A percentile compares a stretch with the other conserved stretches of the same genome.
phyloP scores from a whole-genome alignment of 176 grass and related monocot genomes.

The Luzula sylvatica region DNA sequence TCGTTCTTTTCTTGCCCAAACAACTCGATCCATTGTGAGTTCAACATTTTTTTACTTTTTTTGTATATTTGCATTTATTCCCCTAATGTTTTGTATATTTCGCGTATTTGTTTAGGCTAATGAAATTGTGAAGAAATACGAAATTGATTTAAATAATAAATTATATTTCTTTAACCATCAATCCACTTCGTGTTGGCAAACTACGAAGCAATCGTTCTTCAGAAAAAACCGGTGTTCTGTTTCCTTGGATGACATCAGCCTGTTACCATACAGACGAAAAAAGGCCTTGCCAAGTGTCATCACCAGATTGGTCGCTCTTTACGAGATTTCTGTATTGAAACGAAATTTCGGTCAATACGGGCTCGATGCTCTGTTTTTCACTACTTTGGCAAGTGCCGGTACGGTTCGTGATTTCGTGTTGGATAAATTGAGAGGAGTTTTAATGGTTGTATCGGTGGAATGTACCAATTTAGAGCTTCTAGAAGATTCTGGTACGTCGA shows the following conservation, averaged over 20 bases:
- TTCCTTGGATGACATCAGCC: slow-evolving; percentile 32
- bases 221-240: slow-evolving; percentile 33
- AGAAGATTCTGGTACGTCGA: slow-evolving; percentile 43
- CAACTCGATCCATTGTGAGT: slow-evolving; percentile 55
- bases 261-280: slow-evolving; percentile 32
- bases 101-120: slow-evolving; percentile 68
- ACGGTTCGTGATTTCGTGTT: slow-evolving; percentile 52
- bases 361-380: slow-evolving; percentile 61
- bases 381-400: slow-evolving; percentile 52
- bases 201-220: slow-evolving; percentile 40
- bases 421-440: slow-evolving; percentile 47
- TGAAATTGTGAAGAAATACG: slow-evolving; percentile 47
- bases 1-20: slow-evolving; percentile 59
- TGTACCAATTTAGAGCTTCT: slow-evolving; percentile 87
- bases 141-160: slow-evolving; percentile 31
- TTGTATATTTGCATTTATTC: slow-evolving; percentile 21
- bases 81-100: slow-evolving; percentile 24
- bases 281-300: slow-evolving; percentile 31
- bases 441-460: slow-evolving; percentile 61
- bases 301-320: slow-evolving; percentile 47
- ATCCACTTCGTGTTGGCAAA: slow-evolving; percentile 42
- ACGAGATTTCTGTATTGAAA: slow-evolving; percentile 55
- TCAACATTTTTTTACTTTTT: slow-evolving; percentile 22
- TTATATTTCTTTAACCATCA: slow-evolving; percentile 34
- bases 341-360: slow-evolving; percentile 31